These are phyloP conservation scores for Pythium biforme DNA, from an alignment of 352 stramenopile genomes.

Conservation along the genomic window DNA sequence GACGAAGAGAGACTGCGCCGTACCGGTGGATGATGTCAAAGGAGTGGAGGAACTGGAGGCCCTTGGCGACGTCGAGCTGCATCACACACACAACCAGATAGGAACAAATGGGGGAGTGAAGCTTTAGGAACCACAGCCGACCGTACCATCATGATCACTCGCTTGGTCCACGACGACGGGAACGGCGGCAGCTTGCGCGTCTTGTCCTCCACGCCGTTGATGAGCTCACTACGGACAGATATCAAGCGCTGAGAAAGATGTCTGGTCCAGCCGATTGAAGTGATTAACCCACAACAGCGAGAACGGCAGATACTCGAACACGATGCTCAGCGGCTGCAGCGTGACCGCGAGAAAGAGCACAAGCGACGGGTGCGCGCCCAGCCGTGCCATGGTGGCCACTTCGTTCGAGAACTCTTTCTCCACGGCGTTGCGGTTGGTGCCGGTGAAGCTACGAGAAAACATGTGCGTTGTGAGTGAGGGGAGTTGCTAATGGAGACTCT, in stretches of 20 bases:
- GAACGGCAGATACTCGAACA: slow-evolving; percentile 78
- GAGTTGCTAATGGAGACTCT: too few relatives aligned
- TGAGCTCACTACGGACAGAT: slow-evolving; percentile 48
- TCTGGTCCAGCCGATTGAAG: not conserved
- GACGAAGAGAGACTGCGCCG: not conserved
- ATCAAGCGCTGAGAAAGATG: too few relatives aligned
- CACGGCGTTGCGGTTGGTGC: slow-evolving; percentile 37
- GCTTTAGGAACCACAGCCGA: not conserved
- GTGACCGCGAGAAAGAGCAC: slow-evolving; percentile 73
- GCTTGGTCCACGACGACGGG: slow-evolving; percentile 72
- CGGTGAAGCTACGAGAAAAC: slow-evolving; percentile 47
- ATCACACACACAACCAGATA: not conserved
- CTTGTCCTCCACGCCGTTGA: slow-evolving; percentile 63
- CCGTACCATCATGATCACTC: slow-evolving; percentile 74
- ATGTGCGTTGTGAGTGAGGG: not conserved
- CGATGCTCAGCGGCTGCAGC: slow-evolving; percentile 50
- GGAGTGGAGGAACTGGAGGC: slow-evolving; percentile 74
- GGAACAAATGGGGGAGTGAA: too few relatives aligned
- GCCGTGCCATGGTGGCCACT: slow-evolving; percentile 62
- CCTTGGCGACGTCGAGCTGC: slow-evolving; percentile 65
- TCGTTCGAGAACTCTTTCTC: slow-evolving; percentile 80
- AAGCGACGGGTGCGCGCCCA: slow-evolving; percentile 67
- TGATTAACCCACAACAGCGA: slow-evolving; percentile 44
- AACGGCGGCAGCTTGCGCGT: slow-evolving; percentile 59
- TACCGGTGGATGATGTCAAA: slow-evolving; percentile 82